Percentiles rank a stretch among this genome's conserved stretches.
These are phyloP conservation scores for Persicaria maculosa DNA, from an alignment of 148 eudicot species.

Conservation along the genomic window DNA sequence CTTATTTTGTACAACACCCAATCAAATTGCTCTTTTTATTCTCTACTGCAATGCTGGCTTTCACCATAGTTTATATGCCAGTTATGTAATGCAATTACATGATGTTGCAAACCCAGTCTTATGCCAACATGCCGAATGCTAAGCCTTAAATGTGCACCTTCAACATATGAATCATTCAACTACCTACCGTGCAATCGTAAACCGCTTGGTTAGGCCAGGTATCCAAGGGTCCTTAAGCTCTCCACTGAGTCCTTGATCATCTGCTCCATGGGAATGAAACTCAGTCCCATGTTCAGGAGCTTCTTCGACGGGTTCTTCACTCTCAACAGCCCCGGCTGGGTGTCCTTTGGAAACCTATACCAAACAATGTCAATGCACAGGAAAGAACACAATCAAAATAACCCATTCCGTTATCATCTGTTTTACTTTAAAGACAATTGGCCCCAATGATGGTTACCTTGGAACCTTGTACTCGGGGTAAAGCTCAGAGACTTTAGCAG, in stretches of 20 bases:
- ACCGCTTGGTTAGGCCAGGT: neutral
- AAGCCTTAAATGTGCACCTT: too few species aligned
- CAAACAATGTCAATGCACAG: neutral
- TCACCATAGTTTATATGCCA: too few species aligned
- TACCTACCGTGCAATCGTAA: neutral
- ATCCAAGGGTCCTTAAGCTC: constrained; percentile 39
- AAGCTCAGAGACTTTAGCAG: constrained; percentile 63
- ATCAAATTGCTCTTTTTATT: too few species aligned
- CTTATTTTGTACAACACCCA: too few species aligned
- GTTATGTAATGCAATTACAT: too few species aligned
- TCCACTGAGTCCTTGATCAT: constrained; percentile 63
- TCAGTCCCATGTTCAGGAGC: constrained; percentile 67
- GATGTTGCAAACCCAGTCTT: too few species aligned
- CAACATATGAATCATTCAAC: too few species aligned
- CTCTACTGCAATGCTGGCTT: too few species aligned
- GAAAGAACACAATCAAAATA: neutral
- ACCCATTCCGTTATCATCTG: neutral
- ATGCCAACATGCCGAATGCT: too few species aligned
- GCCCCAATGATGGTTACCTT: constrained; percentile 23
- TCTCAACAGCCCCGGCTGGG: constrained; percentile 66
- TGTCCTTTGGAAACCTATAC: constrained; percentile 59
- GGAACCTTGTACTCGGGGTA: constrained; percentile 68
- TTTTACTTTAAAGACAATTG: neutral
- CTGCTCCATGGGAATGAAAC: constrained; percentile 63
- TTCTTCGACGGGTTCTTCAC: constrained; percentile 54